These are phyloP conservation scores for Tetracladium setigerum DNA, from an alignment of 495 filamentous ascomycete genomes.

Conservation along the genomic window DNA sequence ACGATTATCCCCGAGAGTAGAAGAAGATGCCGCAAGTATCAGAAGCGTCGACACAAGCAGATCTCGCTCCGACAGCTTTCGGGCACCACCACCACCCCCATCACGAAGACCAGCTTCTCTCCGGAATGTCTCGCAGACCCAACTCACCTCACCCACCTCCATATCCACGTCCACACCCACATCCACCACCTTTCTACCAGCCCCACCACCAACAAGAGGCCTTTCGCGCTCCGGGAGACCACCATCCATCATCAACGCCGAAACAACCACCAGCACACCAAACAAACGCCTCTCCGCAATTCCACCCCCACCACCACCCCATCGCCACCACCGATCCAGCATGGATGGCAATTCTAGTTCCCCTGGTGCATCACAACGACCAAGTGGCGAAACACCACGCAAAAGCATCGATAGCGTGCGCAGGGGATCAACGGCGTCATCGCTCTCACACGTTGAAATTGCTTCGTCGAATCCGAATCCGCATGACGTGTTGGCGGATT, in stretches of 20 bases:
- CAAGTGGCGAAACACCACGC: constrained; percentile 16
- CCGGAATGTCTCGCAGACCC: background rate
- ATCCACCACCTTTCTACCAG: constrained; percentile 9
- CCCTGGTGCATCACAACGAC: constrained; percentile 6
- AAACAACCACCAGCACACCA: constrained; percentile 1
- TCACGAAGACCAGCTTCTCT: constrained; percentile 7
- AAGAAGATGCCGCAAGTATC: constrained; percentile 17
- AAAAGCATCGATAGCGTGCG: constrained; percentile 9
- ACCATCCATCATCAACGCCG: constrained; percentile 16
- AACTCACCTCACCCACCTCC: constrained; percentile 3
- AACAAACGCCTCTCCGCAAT: constrained; percentile 15
- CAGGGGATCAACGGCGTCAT: constrained; percentile 12
- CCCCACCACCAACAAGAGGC: constrained; percentile 16
- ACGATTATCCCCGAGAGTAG: constrained; percentile 17
- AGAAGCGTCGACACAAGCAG: constrained; percentile 1
- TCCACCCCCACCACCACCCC: constrained; percentile 20
- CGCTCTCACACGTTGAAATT: constrained; percentile 5
- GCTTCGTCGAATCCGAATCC: background rate
- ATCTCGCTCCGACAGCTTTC: constrained; percentile 9
- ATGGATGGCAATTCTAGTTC: constrained; percentile 2
- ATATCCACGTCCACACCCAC: constrained; percentile 6
- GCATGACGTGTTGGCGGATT: constrained; percentile 20
- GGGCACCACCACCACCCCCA: constrained; percentile 20
- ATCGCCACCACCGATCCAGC: constrained; percentile 13
- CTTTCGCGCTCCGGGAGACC: constrained; percentile 12